A percentile compares a stretch with the other conserved stretches of the same genome.
These are phyloP conservation scores for Populus trichocarpa DNA, from an alignment of 441 rosid species.

Conservation along the genomic window DNA sequence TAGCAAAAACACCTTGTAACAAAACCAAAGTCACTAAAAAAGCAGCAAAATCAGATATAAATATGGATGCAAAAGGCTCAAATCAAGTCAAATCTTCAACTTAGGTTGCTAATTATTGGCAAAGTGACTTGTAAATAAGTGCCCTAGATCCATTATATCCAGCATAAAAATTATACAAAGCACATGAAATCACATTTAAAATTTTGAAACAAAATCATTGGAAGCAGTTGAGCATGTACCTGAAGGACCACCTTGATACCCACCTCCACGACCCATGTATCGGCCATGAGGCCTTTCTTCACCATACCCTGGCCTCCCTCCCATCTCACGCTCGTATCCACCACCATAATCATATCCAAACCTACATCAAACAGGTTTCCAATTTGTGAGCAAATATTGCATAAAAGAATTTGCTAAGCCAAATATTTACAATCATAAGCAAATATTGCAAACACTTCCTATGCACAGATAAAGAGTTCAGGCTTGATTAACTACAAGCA, in stretches of 20 bases:
- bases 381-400: conserved; percentile 1
- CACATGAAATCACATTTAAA: not conserved
- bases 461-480: not conserved
- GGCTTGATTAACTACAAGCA: not conserved
- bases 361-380: conserved; percentile 34
- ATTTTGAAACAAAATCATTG: not conserved
- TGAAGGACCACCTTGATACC: conserved; percentile 47
- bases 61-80: not conserved
- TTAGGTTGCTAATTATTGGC: not conserved
- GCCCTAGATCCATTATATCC: not conserved
- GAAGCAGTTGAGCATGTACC: conserved; percentile 11
- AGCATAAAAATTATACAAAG: not conserved
- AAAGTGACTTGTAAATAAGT: not conserved
- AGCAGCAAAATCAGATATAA: not conserved
- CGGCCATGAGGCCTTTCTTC: conserved; percentile 80
- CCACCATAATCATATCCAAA: conserved; percentile 23
- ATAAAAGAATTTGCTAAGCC: not conserved
- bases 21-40: not conserved
- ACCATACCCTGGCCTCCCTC: conserved; percentile 66
- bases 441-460: not conserved
- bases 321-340: conserved; percentile 84
- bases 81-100: not conserved
- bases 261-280: conserved; percentile 60
- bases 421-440: not conserved
- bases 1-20: not conserved